Conservation (phyloP, 176 grass and related monocot genomes). For the Triticum timopheevii region DNA sequence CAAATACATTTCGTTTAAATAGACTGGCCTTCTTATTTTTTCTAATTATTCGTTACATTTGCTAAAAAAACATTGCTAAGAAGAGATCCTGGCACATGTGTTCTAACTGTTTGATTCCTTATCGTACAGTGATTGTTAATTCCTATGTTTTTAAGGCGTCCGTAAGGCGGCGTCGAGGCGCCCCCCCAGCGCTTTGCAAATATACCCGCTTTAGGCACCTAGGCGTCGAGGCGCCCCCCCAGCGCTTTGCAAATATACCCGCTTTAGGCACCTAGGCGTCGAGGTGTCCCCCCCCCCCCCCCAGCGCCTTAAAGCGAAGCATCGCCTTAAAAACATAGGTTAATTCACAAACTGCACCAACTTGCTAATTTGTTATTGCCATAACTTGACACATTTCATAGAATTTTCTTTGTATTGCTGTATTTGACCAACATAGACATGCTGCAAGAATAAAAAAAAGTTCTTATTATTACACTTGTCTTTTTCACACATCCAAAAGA, state of each 20-base stretch:
- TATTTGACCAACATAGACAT: not conserved
- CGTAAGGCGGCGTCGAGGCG: no score
- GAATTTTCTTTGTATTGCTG: constrained; percentile 1
- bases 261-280: no score
- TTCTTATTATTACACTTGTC: not conserved
- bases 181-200: no score
- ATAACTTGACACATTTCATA: constrained; percentile 1
- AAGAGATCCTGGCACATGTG: constrained; percentile 4
- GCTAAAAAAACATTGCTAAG: not conserved
- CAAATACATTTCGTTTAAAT: not conserved
- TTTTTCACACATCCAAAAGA: constrained; percentile 12
- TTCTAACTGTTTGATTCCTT: not conserved
- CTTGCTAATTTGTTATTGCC: not conserved
- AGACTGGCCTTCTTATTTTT: not conserved
- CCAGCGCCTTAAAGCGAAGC: no score
- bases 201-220: no score
- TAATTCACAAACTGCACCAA: constrained; percentile 4
- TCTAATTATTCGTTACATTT: not conserved
- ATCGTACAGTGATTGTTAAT: not conserved
- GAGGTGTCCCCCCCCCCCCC: no score
- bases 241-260: no score
- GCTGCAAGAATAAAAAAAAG: not conserved
- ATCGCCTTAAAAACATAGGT: not conserved
- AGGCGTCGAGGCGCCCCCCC: no score
- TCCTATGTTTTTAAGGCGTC: not conserved